Percentiles rank a stretch among this genome's conserved stretches.
These are phyloP conservation scores for Fagus sylvatica DNA, from an alignment of 306 rosid genomes.

Conservation along the genomic window DNA sequence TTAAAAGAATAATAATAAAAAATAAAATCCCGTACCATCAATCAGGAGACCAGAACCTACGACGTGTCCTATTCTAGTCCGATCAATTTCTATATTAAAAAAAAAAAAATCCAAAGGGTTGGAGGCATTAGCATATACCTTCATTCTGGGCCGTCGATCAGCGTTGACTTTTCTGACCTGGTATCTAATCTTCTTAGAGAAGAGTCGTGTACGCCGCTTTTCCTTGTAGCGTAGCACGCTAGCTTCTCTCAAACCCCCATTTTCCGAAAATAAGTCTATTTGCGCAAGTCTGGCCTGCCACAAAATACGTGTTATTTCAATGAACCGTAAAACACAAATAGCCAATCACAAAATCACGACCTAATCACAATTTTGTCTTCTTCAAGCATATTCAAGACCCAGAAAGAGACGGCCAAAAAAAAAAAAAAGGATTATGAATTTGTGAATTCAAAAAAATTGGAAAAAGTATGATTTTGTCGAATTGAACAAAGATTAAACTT, in stretches of 20 bases:
- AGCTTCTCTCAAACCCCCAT: constrained; percentile 69
- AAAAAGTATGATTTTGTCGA: too few species aligned
- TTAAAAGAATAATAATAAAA: too few species aligned
- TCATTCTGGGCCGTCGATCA: constrained; percentile 90
- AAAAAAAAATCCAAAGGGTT: neutral
- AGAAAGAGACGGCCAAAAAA: neutral
- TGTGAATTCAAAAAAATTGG: too few species aligned
- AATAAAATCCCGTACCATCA: too few species aligned
- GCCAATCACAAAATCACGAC: neutral
- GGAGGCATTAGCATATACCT: constrained; percentile 44
- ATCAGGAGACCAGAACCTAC: too few species aligned
- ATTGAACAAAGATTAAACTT: too few species aligned
- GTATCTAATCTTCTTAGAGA: constrained; percentile 82
- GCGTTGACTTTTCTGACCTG: constrained; percentile 85
- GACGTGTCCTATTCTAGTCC: too few species aligned
- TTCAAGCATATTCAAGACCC: neutral
- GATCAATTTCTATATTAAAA: too few species aligned
- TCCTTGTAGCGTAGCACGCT: constrained; percentile 78
- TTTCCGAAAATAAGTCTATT: constrained; percentile 62
- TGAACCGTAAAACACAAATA: neutral
- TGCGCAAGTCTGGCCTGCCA: constrained; percentile 71
- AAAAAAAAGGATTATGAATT: too few species aligned
- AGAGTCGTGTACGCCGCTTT: constrained; percentile 72
- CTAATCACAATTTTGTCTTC: neutral
- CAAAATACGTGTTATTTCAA: constrained; percentile 2